phyloP scores from a whole-genome alignment of 805 yeast genomes.

The Schizosaccharomyces osmophilus region DNA sequence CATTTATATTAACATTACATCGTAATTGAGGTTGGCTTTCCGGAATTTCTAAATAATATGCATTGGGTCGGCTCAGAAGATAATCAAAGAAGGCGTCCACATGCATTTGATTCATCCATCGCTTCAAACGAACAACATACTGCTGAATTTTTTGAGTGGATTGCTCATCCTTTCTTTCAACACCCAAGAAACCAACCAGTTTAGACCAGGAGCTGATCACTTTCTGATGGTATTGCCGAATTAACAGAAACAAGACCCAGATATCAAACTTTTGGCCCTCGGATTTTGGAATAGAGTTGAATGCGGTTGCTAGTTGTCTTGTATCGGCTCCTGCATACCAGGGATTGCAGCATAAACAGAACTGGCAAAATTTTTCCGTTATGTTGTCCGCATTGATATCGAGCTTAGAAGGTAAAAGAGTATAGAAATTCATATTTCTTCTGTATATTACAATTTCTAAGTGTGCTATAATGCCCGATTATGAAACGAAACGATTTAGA shows the following conservation, averaged over 20 bases:
- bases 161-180: conserved; percentile 8
- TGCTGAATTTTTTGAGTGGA: conserved; percentile 8
- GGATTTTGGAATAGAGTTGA: conserved; percentile 7
- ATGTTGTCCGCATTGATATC: not conserved
- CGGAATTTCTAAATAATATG: conserved; percentile 6
- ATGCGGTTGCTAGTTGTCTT: conserved; percentile 5
- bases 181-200: conserved; percentile 8
- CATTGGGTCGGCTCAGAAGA: conserved; percentile 6
- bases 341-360: not conserved
- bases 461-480: too few species aligned
- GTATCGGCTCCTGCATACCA: conserved; percentile 2
- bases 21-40: conserved; percentile 4
- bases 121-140: conserved; percentile 8
- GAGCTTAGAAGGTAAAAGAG: not conserved
- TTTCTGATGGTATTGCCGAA: conserved; percentile 6
- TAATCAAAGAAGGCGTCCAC: conserved; percentile 9
- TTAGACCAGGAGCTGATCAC: conserved; percentile 8
- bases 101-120: conserved; percentile 9
- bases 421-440: not conserved
- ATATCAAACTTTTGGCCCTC: conserved; percentile 7
- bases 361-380: not conserved
- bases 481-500: too few species aligned
- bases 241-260: conserved; percentile 4
- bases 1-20: conserved; percentile 7
- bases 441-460: too few species aligned